These are phyloP conservation scores for Solanum piurae DNA, from an alignment of 257 asterid species.

Conservation along the genomic window DNA sequence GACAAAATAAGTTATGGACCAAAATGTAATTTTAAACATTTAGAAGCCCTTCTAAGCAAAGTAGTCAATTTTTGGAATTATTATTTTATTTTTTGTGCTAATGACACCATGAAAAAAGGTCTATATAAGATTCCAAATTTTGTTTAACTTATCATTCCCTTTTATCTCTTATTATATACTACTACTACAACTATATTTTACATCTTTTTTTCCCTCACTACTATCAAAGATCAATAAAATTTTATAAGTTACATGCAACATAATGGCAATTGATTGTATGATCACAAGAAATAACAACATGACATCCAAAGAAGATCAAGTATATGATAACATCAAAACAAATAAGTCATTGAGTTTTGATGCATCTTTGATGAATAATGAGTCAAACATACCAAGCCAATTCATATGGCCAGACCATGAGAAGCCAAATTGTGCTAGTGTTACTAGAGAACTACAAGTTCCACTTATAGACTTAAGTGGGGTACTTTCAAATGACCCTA, in stretches of 20 bases:
- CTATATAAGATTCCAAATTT: background rate
- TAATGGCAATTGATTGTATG: background rate
- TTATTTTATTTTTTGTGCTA: background rate
- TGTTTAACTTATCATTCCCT: background rate
- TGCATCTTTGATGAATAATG: background rate
- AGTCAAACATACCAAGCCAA: background rate
- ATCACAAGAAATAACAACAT: background rate
- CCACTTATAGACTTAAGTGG: background rate
- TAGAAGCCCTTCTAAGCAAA: background rate
- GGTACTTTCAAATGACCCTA: background rate
- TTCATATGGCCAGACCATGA: constrained; percentile 8
- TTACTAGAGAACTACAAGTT: background rate
- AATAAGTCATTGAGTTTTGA: background rate
- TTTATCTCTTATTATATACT: background rate
- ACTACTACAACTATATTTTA: background rate
- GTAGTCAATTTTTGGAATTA: background rate
- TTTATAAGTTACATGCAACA: background rate
- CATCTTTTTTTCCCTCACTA: background rate
- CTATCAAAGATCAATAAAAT: background rate
- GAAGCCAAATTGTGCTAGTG: background rate
- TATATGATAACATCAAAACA: background rate
- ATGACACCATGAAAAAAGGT: background rate
- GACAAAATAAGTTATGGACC: background rate
- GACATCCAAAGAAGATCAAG: background rate
- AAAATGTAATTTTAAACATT: background rate